phyloP scores from a whole-genome alignment of 768 basidiomycete species.

The Pleurotus platypus region DNA sequence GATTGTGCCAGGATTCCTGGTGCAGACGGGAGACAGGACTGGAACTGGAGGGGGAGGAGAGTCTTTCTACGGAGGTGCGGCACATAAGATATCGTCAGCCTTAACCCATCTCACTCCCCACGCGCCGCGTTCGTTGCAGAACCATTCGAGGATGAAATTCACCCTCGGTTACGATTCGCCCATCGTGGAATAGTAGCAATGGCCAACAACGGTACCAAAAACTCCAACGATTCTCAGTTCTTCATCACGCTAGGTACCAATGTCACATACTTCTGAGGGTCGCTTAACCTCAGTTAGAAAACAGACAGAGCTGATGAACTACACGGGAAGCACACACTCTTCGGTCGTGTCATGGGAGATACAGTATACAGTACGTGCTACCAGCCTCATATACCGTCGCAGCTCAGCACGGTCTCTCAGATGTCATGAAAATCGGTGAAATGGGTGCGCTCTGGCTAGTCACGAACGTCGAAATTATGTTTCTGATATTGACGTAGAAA shows the following conservation, averaged over 20 bases:
- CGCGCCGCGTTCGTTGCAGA: conserved; percentile 39
- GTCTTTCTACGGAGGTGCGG: conserved; percentile 85
- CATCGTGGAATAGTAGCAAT: conserved; percentile 92
- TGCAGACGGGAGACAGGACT: conserved; percentile 92
- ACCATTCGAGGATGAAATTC: conserved; percentile 92
- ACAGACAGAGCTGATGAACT: conserved; percentile 88
- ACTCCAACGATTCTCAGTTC: conserved; percentile 94
- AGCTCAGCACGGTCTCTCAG: conserved; percentile 31
- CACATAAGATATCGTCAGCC: not conserved
- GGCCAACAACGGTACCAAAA: conserved; percentile 86
- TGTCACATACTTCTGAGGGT: not conserved
- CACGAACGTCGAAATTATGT: too few species aligned
- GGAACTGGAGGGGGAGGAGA: conserved; percentile 92
- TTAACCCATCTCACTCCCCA: too few species aligned
- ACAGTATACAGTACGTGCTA: conserved; percentile 77
- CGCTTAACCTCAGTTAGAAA: not conserved
- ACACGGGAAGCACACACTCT: conserved; percentile 92
- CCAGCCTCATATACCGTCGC: not conserved
- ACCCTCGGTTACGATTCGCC: conserved; percentile 83
- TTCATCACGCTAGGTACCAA: conserved; percentile 83
- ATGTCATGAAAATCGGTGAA: conserved; percentile 89
- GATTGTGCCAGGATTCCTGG: conserved; percentile 88
- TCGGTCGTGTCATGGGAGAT: conserved; percentile 86
- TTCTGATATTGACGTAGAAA: not conserved
- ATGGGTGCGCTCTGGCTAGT: conserved; percentile 52